A percentile compares a stretch with the other conserved stretches of the same genome.
Conservation (phyloP, 345 rosid species). For the Aurinia saxatilis region DNA sequence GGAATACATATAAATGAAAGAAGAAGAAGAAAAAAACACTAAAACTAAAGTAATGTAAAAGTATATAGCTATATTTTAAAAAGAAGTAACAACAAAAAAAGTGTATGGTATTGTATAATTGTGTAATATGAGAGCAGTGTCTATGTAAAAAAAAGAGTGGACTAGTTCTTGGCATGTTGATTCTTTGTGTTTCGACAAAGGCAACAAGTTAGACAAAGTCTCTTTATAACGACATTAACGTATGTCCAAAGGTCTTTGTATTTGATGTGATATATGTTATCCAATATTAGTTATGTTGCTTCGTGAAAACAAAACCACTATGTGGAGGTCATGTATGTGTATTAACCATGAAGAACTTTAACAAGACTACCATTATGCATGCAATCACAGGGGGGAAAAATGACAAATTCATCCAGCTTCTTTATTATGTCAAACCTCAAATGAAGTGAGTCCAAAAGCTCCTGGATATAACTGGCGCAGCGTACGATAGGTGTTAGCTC, state of each 20-base stretch:
- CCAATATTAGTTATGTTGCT: not conserved
- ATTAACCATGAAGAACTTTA: too few relatives aligned
- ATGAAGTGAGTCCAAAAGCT: too few relatives aligned
- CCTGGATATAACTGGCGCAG: too few relatives aligned
- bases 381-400: too few relatives aligned
- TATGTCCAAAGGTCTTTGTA: conserved; percentile 5
- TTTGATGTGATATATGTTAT: not conserved
- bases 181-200: conserved; percentile 10
- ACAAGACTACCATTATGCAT: too few relatives aligned
- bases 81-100: not conserved
- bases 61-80: not conserved
- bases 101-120: not conserved
- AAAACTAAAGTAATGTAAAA: not conserved
- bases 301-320: too few relatives aligned
- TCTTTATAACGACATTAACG: not conserved
- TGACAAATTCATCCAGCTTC: too few relatives aligned
- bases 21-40: not conserved
- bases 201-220: conserved; percentile 7
- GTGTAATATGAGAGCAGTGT: not conserved
- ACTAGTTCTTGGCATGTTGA: conserved; percentile 9
- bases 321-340: too few relatives aligned
- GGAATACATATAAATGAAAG: not conserved
- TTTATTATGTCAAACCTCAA: too few relatives aligned
- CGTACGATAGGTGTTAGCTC: too few relatives aligned
- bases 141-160: not conserved